Evolutionary conservation across 2,329 filamentous ascomycete species (phyloP), one percentile per base, ranked within the genome.

Genomic region (Sodiomyces alkalinus): DNA sequence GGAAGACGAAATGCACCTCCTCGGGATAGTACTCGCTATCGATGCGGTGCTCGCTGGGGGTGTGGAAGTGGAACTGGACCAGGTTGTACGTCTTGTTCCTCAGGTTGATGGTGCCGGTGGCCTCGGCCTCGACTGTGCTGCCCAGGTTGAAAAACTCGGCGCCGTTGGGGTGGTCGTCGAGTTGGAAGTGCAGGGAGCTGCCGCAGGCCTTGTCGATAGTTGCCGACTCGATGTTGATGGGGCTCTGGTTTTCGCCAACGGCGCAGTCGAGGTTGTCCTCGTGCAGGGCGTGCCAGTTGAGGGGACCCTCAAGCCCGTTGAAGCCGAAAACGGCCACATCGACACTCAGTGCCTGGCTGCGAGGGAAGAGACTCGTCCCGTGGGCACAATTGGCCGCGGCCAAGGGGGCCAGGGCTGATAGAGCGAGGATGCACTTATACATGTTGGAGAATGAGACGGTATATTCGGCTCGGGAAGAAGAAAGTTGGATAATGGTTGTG

Each of bases 51-150:
- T 74, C 69, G 23, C 63, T 64, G 1, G 69, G 67, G 0, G 64
- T 64, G 41, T 74, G 69, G 49, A 73, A 68, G 46, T 73, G 68
- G 49, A 71, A 72, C 38, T 73, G 68, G 26, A 48, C 48, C 10
- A 71, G 50, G 0, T 38, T 41, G 44, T 60, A 69, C 11, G 49
- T 41, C 11, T 45, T 44, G 17, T 49, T 52, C 2, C 40, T 48
- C 15, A 62, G 42, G 0, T 39, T 49, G 4, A 67, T 55, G 8
- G 53, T 60, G 17, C 64, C 64, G 27, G 60, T 60, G 16, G 56
- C 52, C 14, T 60, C 44, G 24, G 66, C 58, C 41, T 68, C 57
- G 20, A 69, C 52, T 0, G 62, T 68, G 17, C 55, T 58, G 21
- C 64, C 64, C 4, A 65, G 48, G 42, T 69, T 68, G 40, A 64